Evolutionary conservation across 352 stramenopile genomes (phyloP).

Genomic region (Paralagenidium karlingii): DNA sequence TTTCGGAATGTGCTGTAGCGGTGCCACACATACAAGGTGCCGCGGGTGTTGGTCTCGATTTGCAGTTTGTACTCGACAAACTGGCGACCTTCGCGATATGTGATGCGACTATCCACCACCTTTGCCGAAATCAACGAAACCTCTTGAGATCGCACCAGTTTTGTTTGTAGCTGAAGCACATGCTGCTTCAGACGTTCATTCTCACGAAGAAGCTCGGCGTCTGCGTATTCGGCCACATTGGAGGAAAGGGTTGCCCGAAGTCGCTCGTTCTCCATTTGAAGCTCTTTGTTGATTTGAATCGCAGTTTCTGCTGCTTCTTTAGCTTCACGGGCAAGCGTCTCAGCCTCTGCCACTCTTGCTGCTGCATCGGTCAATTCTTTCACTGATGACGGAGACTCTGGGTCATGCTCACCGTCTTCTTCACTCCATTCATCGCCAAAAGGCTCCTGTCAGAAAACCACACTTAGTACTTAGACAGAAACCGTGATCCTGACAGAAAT

Average conservation of each 20-base stretch:
- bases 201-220: constrained; percentile 47
- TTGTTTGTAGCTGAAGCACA: constrained; percentile 53
- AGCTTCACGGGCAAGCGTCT: constrained; percentile 53
- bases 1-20: constrained; percentile 75
- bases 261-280: constrained; percentile 47
- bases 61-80: constrained; percentile 70
- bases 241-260: constrained; percentile 46
- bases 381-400: constrained; percentile 46
- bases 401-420: no score
- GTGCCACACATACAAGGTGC: constrained; percentile 58
- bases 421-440: no score
- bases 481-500: no score
- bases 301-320: constrained; percentile 47
- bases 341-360: constrained; percentile 59
- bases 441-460: no score
- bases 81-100: constrained; percentile 46
- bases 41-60: constrained; percentile 58
- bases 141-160: constrained; percentile 49
- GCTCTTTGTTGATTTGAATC: constrained; percentile 43
- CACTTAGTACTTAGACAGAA: no score
- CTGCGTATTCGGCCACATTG: constrained; percentile 55
- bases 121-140: constrained; percentile 53
- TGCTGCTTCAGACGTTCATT: constrained; percentile 64
- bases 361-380: constrained; percentile 54
- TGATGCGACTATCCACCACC: constrained; percentile 58